Percentiles rank a stretch among this genome's conserved stretches.
phyloP scores from a whole-genome alignment of 768 basidiomycete genomes.

The Suillus placidus region DNA sequence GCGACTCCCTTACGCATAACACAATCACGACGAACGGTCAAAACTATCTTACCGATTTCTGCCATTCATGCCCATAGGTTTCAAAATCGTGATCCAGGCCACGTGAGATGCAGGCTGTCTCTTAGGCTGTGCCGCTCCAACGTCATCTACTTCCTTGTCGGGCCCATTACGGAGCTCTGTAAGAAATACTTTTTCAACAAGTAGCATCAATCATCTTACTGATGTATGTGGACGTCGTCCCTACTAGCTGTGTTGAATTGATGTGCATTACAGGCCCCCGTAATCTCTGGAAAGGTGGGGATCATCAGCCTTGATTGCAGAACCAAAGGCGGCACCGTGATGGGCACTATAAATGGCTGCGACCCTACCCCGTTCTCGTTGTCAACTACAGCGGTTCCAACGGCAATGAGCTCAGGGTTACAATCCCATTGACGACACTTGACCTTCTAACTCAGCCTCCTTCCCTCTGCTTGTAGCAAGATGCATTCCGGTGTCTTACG shows the following conservation, averaged over 20 bases:
- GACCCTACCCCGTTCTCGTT: not conserved
- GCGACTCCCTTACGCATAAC: too few relatives aligned
- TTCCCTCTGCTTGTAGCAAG: too few relatives aligned
- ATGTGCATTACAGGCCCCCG: not conserved
- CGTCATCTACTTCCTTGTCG: not conserved
- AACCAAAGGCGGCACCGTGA: too few relatives aligned
- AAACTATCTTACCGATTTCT: not conserved
- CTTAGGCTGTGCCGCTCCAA: not conserved
- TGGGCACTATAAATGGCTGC: too few relatives aligned
- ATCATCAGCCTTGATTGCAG: not conserved
- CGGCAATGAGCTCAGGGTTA: not conserved
- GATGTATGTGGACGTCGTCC: not conserved
- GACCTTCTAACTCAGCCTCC: too few relatives aligned
- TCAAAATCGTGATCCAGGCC: not conserved
- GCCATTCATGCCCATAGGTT: not conserved
- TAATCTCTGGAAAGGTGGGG: not conserved
- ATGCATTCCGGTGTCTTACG: too few relatives aligned
- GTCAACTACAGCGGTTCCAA: not conserved
- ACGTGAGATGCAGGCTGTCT: not conserved
- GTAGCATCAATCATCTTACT: not conserved
- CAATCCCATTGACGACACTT: too few relatives aligned
- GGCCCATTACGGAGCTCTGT: too few relatives aligned
- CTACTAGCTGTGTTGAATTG: not conserved
- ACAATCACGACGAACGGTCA: too few relatives aligned
- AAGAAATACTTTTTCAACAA: too few relatives aligned